A percentile compares a stretch with the other conserved stretches of the same genome.
Conservation (phyloP, 2,329 filamentous ascomycete species). For the Trichoderma sp. region DNA sequence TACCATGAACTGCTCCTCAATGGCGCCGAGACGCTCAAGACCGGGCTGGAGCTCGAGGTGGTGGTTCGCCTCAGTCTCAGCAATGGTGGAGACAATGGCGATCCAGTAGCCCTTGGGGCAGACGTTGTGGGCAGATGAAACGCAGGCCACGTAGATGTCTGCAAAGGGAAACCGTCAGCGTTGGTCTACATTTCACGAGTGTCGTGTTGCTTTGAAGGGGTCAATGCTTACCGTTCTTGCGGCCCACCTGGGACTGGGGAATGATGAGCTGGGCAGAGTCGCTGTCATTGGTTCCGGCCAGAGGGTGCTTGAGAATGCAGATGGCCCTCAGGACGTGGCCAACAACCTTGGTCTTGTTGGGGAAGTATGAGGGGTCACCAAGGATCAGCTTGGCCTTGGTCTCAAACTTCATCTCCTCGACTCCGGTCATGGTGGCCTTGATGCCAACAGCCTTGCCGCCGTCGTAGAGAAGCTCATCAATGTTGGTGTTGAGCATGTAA, state of each 20-base stretch:
- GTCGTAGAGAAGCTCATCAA: constrained; percentile 87
- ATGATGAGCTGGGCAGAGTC: constrained; percentile 96
- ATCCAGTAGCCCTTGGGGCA: constrained; percentile 99
- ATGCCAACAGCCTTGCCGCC: constrained; percentile 86
- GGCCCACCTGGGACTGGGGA: constrained; percentile 92
- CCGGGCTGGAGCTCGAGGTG: constrained; percentile 92
- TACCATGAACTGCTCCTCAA: constrained; percentile 97
- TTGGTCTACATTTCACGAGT: neutral
- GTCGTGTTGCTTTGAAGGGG: neutral
- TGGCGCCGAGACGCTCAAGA: constrained; percentile 84
- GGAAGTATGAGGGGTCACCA: constrained; percentile 95
- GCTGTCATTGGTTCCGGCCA: constrained; percentile 81
- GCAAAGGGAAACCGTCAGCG: neutral
- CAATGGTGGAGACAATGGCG: constrained; percentile 96
- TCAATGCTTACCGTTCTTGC: constrained; percentile 75
- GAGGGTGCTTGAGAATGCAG: constrained; percentile 93
- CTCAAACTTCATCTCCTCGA: constrained; percentile 88
- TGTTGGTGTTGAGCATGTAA: constrained; percentile 96
- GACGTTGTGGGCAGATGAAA: constrained; percentile 94
- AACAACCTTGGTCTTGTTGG: constrained; percentile 78
- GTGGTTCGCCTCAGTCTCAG: constrained; percentile 87
- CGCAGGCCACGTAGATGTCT: constrained; percentile 97
- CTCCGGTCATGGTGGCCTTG: constrained; percentile 93
- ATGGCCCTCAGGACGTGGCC: constrained; percentile 94
- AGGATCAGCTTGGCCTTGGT: constrained; percentile 96